These are phyloP conservation scores for Saksenaea oblongispora DNA, from an alignment of 371 early-diverging fungal genomes.

Conservation along the genomic window DNA sequence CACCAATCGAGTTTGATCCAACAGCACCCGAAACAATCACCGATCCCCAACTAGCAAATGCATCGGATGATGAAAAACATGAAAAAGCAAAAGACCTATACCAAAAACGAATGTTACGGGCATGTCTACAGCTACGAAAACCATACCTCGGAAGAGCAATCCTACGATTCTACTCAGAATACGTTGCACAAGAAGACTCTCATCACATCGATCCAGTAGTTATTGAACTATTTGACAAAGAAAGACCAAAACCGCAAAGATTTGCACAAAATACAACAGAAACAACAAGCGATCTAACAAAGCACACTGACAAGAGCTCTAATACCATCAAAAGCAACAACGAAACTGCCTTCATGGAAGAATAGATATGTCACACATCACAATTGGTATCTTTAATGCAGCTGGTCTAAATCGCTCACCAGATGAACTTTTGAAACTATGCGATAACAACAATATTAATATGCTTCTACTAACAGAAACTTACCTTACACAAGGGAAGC, in stretches of 20 bases:
- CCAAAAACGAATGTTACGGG: neutral
- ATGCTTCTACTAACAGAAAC: neutral
- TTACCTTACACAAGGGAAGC: neutral
- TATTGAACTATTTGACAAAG: neutral
- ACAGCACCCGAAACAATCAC: neutral
- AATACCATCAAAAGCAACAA: neutral
- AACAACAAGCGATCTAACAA: too few species aligned
- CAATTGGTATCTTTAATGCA: neutral
- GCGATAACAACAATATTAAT: neutral
- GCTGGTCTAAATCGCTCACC: neutral
- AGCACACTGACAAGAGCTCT: neutral
- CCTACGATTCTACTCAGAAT: neutral
- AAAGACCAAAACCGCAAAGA: neutral
- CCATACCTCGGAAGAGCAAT: neutral
- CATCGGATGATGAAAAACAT: neutral
- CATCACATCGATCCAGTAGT: neutral
- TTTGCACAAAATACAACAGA: neutral
- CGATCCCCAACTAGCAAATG: neutral
- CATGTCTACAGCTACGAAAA: neutral
- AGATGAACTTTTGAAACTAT: neutral
- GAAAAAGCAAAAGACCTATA: neutral
- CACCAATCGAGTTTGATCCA: neutral
- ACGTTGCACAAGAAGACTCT: neutral
- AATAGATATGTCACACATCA: neutral
- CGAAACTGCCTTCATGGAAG: neutral